These are phyloP conservation scores for Aphanoascus verrucosus DNA, from an alignment of 2,329 filamentous ascomycete species.

Conservation along the genomic window DNA sequence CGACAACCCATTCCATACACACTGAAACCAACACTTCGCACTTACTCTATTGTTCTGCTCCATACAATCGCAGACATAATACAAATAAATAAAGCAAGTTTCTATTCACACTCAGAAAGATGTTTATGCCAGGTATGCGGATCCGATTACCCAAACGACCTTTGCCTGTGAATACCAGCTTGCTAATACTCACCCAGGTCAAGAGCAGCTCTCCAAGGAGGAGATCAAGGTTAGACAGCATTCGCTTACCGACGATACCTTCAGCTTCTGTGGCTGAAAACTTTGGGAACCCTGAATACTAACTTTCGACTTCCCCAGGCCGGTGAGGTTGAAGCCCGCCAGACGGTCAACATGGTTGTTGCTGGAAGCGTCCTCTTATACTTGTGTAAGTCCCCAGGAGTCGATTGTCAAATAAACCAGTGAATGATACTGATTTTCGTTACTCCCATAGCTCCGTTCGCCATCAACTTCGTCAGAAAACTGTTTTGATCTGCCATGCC, in stretches of 20 bases:
- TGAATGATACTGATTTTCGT: neutral
- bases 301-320: conserved; percentile 22
- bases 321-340: conserved; percentile 44
- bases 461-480: conserved; percentile 40
- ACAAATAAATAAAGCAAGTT: neutral
- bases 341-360: conserved; percentile 46
- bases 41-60: neutral
- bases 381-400: conserved; percentile 46
- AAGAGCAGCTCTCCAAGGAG: conserved; percentile 38
- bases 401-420: neutral
- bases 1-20: neutral
- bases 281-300: neutral
- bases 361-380: conserved; percentile 48
- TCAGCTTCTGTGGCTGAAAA: too few relatives aligned
- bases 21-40: neutral
- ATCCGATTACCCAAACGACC: neutral
- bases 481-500: conserved; percentile 30
- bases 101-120: conserved; percentile 8
- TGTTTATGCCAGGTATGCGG: conserved; percentile 20
- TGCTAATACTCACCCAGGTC: conserved; percentile 21
- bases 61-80: neutral
- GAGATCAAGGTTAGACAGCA: conserved; percentile 32
- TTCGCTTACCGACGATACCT: neutral
- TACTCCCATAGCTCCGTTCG: conserved; percentile 37
- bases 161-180: too few relatives aligned